Evolutionary conservation across 768 basidiomycete species (phyloP).

Genomic region (Tremella mesenterica): DNA sequence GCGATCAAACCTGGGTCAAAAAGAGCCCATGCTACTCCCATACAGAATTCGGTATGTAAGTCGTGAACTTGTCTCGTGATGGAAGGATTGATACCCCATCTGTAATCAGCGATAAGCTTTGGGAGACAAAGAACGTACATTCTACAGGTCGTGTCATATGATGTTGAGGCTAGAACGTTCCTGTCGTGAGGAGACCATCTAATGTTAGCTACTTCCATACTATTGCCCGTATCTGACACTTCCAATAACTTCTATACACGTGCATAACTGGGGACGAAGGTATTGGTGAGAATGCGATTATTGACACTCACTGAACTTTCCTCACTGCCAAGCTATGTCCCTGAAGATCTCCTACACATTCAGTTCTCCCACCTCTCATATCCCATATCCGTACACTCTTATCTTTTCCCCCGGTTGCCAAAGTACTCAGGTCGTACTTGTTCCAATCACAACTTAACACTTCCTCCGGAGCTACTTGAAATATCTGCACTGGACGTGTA

Average conservation of each 20-base stretch:
- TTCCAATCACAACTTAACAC: constrained; percentile 37
- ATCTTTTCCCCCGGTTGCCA: constrained; percentile 26
- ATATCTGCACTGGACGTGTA: neutral
- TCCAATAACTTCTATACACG: too few species aligned
- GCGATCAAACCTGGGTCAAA: constrained; percentile 79
- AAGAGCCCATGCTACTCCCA: constrained; percentile 83
- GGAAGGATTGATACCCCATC: neutral
- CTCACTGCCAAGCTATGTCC: constrained; percentile 26
- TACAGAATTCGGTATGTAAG: constrained; percentile 88
- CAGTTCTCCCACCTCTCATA: constrained; percentile 4
- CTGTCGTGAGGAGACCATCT: constrained; percentile 9
- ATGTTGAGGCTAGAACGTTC: neutral
- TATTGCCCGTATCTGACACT: too few species aligned
- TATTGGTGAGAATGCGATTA: too few species aligned
- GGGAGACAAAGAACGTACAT: neutral
- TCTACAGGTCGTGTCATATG: constrained; percentile 1
- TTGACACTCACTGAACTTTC: constrained; percentile 22
- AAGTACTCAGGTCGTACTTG: constrained; percentile 27
- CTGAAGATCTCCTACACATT: constrained; percentile 5
- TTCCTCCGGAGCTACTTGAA: constrained; percentile 7
- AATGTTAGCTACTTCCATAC: constrained; percentile 24
- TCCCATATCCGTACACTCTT: constrained; percentile 20
- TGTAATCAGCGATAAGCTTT: neutral
- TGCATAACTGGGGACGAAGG: too few species aligned
- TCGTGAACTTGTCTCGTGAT: constrained; percentile 50